Conservation (phyloP, 306 rosid genomes). For the Glycine latifolia region DNA sequence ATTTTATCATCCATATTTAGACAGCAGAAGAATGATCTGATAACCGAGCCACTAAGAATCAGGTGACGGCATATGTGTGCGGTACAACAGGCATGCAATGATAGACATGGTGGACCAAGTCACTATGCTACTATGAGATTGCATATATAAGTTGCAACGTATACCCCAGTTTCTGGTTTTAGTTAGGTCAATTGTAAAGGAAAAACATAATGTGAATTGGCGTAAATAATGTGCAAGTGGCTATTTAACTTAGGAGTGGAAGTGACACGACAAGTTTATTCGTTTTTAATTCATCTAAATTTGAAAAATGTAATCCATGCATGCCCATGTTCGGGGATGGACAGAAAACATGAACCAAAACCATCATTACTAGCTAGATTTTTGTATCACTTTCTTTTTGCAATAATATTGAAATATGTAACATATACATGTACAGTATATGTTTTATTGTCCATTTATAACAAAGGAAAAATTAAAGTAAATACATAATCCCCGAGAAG, state of each 20-base stretch:
- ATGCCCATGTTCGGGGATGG: background rate
- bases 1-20: conserved; percentile 28
- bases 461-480: background rate
- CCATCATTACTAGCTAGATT: background rate
- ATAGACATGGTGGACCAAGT: conserved; percentile 10
- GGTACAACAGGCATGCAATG: conserved; percentile 47
- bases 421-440: background rate
- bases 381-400: background rate
- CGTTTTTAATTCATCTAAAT: conserved; percentile 6
- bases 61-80: conserved; percentile 43
- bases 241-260: background rate
- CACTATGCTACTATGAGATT: conserved; percentile 11
- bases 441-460: background rate
- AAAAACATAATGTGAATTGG: background rate
- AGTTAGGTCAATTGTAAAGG: conserved; percentile 12
- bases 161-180: conserved; percentile 27
- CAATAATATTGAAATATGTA: conserved; percentile 9
- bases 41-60: conserved; percentile 41
- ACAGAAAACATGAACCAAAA: background rate
- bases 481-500: background rate
- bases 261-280: background rate
- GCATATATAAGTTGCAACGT: background rate
- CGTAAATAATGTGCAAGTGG: conserved; percentile 23
- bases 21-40: conserved; percentile 20
- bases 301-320: background rate